Base-by-base conservation (phyloP, 2,329 filamentous ascomycete species). In the Colletotrichum abscissum region DNA sequence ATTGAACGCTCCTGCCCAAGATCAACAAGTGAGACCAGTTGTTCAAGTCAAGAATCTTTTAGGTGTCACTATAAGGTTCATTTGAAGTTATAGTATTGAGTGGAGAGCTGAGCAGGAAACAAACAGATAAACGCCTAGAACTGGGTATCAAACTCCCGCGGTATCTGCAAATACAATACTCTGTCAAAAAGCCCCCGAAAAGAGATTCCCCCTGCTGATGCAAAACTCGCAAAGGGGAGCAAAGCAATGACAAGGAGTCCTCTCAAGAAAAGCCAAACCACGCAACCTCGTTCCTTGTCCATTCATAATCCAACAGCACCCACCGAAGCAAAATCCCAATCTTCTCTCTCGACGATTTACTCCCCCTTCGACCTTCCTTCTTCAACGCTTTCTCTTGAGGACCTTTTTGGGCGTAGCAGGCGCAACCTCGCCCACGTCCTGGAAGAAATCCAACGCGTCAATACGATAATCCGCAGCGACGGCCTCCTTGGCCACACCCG, bases 381-480 rank as follows among this genome's bases (percentile, higher is more conserved):
- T 42, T 42, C 38, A 42, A 42, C 38, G 12, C 49, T 35, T 54
- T 46, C 42, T 65, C 63, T 56, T 65, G 30, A 19, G 54, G 8
- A 3, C 22, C 30, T 11, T n/a, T 2, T 11, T 24, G 22, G 19
- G 35, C 22, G 11, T 42, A 8, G 2, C 59, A 14, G 59, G 4
- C 59, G 24, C 24, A 4, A 19, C 33, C 4, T 30, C 22, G 4
- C 16, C 30, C 49, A 22, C 60, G 5, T 65, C 63, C 19, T 33
- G 46, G 3, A 30, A 26, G 30, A 56, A 65, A 14, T 65, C 63
- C 63, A 42, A 26, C 14, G 30, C 63, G 1, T 65, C 63, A 33
- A 65, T 19, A 2, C 63, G 63, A 4, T 65, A 55, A 5, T 65
- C 63, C 30, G 63, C 63, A 49, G 49, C 49, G 5, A 65, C 9